Evolutionary conservation across 768 basidiomycete species (phyloP).

Genomic region (Termitomyces sp.): DNA sequence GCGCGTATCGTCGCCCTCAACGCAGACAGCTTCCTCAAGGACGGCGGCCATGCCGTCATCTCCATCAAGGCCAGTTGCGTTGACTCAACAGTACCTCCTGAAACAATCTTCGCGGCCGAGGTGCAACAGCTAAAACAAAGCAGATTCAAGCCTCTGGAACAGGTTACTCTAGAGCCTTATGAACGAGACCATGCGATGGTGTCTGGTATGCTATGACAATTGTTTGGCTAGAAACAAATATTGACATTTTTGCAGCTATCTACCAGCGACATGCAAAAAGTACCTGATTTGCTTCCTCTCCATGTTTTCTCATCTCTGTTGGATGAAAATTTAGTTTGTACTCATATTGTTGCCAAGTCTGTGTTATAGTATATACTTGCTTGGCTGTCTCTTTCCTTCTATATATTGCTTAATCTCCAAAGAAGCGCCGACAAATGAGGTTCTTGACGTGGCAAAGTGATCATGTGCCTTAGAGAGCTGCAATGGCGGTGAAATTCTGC

Average conservation of each 20-base stretch:
- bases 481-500: not conserved
- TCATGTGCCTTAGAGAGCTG: slow-evolving; percentile 18
- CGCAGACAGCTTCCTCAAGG: slow-evolving; percentile 93
- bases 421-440: slow-evolving; percentile 1
- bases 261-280: slow-evolving; percentile 22
- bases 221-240: too few species aligned
- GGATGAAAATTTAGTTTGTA: slow-evolving; percentile 10
- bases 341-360: slow-evolving; percentile 3
- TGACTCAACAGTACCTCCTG: slow-evolving; percentile 90
- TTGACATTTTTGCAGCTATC: slow-evolving; percentile 13
- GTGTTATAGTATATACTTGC: slow-evolving; percentile 5
- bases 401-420: slow-evolving; percentile 13
- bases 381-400: slow-evolving; percentile 7
- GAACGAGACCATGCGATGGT: slow-evolving; percentile 92
- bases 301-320: not conserved
- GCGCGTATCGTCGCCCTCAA: slow-evolving; percentile 94
- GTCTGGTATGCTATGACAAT: slow-evolving; percentile 43
- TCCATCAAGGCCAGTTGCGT: slow-evolving; percentile 99
- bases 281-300: slow-evolving; percentile 8
- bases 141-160: slow-evolving; percentile 91
- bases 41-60: slow-evolving; percentile 87
- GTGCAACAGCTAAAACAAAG: slow-evolving; percentile 71
- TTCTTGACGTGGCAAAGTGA: slow-evolving; percentile 27
- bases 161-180: slow-evolving; percentile 92
- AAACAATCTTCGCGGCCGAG: slow-evolving; percentile 84